A percentile compares a stretch with the other conserved stretches of the same genome.
Evolutionary conservation across 2,329 filamentous ascomycete genomes (phyloP).

Genomic region (Microdochium trichocladiopsis): DNA sequence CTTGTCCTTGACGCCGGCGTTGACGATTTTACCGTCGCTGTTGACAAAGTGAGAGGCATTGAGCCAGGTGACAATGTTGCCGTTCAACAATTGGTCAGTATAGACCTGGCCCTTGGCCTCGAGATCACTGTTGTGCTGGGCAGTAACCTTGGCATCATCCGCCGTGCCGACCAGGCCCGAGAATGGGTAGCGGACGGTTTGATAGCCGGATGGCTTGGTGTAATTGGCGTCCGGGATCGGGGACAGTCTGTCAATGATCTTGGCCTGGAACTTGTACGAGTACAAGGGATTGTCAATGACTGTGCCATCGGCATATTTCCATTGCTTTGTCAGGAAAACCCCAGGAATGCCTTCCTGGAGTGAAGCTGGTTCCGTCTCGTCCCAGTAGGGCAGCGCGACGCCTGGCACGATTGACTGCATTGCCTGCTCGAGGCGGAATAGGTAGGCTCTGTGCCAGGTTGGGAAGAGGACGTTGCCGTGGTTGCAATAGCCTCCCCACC

Average conservation of each 20-base stretch:
- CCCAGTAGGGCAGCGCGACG: conserved; percentile 14
- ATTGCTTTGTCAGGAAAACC: conserved; percentile 4
- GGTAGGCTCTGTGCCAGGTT: conserved; percentile 21
- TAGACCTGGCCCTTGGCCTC: background rate
- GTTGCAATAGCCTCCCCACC: conserved; percentile 22
- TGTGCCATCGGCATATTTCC: background rate
- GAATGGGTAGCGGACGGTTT: conserved; percentile 8
- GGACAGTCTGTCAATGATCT: conserved; percentile 5
- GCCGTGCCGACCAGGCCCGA: conserved; percentile 6
- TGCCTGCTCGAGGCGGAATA: conserved; percentile 12
- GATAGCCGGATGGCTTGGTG: conserved; percentile 4
- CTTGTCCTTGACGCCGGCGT: background rate
- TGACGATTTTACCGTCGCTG: background rate
- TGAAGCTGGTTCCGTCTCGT: conserved; percentile 6
- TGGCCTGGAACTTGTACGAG: conserved; percentile 13
- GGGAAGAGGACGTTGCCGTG: conserved; percentile 19
- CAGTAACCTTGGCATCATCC: background rate
- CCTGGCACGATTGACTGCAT: conserved; percentile 1
- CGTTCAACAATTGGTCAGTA: background rate
- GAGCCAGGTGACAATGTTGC: background rate
- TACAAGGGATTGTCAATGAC: conserved; percentile 12
- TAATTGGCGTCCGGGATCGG: conserved; percentile 3
- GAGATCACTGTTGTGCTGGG: background rate
- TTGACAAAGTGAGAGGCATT: background rate
- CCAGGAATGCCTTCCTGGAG: conserved; percentile 1